A percentile compares a stretch with the other conserved stretches of the same genome.
Conservation (phyloP, 1,284 basidiomycete species). For the Ganoderma lucidum region DNA sequence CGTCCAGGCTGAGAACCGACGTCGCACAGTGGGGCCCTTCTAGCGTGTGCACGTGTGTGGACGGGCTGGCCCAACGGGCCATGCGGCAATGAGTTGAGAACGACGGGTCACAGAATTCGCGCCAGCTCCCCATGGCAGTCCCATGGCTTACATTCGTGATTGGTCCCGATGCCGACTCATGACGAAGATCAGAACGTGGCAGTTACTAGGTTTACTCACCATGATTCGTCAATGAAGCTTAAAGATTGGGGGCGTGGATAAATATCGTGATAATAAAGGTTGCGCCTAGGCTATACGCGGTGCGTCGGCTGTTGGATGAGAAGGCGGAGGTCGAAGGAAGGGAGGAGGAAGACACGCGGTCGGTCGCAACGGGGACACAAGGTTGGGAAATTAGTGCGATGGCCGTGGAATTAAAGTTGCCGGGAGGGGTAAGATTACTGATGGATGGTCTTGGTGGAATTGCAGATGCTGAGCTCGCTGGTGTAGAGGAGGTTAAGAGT, state of each 20-base stretch:
- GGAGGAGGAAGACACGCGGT: constrained; percentile 23
- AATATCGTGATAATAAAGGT: constrained; percentile 29
- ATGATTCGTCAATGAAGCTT: constrained; percentile 28
- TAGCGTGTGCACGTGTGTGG: constrained; percentile 34
- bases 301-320: constrained; percentile 11
- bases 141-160: constrained; percentile 32
- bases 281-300: constrained; percentile 8
- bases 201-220: constrained; percentile 30
- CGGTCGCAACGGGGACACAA: constrained; percentile 23
- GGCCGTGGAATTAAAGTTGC: constrained; percentile 22
- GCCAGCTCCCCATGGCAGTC: constrained; percentile 33
- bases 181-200: constrained; percentile 26
- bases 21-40: constrained; percentile 29
- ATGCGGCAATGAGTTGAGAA: constrained; percentile 30
- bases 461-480: constrained; percentile 17
- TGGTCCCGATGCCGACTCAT: constrained; percentile 24
- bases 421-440: constrained; percentile 18
- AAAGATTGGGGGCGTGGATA: constrained; percentile 18
- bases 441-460: constrained; percentile 14
- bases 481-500: constrained; percentile 14
- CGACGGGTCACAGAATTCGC: constrained; percentile 19
- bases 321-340: constrained; percentile 15
- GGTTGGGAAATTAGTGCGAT: constrained; percentile 23
- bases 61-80: constrained; percentile 22
- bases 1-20: constrained; percentile 19